Evolutionary conservation across 2,329 filamentous ascomycete species (phyloP).

Genomic region (Chrysoporthe puriensis): DNA sequence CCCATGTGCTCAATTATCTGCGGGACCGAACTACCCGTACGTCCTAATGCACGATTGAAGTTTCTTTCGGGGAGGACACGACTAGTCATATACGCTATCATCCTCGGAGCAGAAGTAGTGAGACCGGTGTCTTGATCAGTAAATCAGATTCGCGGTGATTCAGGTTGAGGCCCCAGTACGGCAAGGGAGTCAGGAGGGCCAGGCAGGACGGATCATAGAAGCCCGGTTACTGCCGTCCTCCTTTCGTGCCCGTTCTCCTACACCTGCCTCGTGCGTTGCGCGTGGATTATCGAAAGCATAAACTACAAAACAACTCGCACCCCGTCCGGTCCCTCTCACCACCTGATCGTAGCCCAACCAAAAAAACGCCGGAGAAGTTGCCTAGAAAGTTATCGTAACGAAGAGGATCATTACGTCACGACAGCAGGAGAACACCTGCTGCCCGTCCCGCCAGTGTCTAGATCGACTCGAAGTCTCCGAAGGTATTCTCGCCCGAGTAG

Average conservation of each 20-base stretch:
- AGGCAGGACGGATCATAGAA: not conserved
- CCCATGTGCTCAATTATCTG: no score
- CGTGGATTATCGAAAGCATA: conserved; percentile 2
- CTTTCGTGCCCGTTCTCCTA: conserved; percentile 7
- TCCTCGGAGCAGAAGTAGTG: not conserved
- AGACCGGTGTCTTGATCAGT: not conserved
- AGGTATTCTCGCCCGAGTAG: conserved; percentile 99
- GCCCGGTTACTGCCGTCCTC: not conserved
- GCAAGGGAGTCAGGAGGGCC: conserved; percentile 1
- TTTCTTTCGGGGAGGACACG: not conserved
- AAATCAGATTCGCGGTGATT: conserved; percentile 18
- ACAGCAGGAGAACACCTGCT: conserved; percentile 13
- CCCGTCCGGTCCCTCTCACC: conserved; percentile 19
- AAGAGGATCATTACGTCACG: conserved; percentile 23
- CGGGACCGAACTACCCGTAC: not conserved
- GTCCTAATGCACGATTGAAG: not conserved
- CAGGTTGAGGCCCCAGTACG: conserved; percentile 5
- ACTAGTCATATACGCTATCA: not conserved
- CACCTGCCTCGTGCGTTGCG: conserved; percentile 5
- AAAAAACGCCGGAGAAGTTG: conserved; percentile 28
- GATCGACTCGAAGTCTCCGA: conserved; percentile 61
- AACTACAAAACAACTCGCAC: conserved; percentile 18
- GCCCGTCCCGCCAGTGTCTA: conserved; percentile 11
- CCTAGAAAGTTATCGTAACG: conserved; percentile 27
- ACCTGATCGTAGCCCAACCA: conserved; percentile 24